Base-by-base conservation (phyloP, 148 eudicot species). In the Drosera capensis region DNA sequence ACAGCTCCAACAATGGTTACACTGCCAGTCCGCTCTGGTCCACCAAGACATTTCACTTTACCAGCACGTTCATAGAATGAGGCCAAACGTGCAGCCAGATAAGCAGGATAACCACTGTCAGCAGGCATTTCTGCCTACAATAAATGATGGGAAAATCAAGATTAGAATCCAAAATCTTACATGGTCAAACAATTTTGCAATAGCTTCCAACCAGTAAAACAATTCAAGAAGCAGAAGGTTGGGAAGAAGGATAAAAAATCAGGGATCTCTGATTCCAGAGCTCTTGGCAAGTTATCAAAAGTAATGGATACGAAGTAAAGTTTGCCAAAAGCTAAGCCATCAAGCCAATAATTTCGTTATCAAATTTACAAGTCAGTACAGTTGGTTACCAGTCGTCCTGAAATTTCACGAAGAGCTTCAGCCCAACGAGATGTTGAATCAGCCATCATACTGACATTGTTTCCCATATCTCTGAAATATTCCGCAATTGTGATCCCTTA, bases 391-490 rank as follows among this genome's bases (percentile, higher is more conserved):
- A 85, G 48, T 58, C 99, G 93, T 67, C 99, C 99, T 13, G 99
- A 90, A 67, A 90, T 90, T 76, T 90, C 99, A 75, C 95, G 93
- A 68, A 90, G 64, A 58, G 99, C 99, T 68, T 90, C 99, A 57
- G 99, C 99, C 99, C 99, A 84, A 25, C 99, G 85, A 39, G 99
- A 90, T 38, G 99, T 90, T 53, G 95, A 90, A 57, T 90, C 99
- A 47, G 99, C 99, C 99, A 90, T 90, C 99, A 90, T 90, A 72
- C 95, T 90, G 28, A 90, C 99, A 59, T 90, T 90, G 93, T 90
- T 78, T 16, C 99, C 95, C 99, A 90, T 90, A 58, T 90, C 95
- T 79, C 99, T 80, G 58, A 78, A 90, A 58, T 90, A 90, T 60
- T 90, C 99, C 50, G 99, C 99, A 30, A 90, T 84, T 3, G 99